Percentiles rank a stretch among this genome's conserved stretches.
phyloP scores from a whole-genome alignment of 2,329 filamentous ascomycete species.

The Calonectria montana region DNA sequence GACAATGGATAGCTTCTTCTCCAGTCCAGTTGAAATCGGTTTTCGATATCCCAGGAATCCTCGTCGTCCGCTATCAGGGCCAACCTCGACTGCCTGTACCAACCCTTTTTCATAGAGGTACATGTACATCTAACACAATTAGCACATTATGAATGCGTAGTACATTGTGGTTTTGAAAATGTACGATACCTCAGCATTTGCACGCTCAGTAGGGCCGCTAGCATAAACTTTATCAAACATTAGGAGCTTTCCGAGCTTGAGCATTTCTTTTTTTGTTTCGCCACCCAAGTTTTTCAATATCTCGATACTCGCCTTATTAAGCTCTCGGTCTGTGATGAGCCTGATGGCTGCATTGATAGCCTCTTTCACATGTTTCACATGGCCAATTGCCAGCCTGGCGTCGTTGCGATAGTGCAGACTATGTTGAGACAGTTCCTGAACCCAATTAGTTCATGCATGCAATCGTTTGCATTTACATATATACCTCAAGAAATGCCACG shows the following conservation, averaged over 20 bases:
- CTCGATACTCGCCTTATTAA: no score
- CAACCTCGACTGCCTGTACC: background rate
- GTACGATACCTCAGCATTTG: no score
- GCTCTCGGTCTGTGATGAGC: background rate
- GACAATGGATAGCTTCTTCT: background rate
- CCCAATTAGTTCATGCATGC: no score
- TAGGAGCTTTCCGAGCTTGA: background rate
- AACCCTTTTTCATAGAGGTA: background rate
- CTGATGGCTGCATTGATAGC: background rate
- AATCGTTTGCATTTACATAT: background rate
- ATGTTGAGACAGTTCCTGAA: background rate
- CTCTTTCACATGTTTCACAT: background rate
- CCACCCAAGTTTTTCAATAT: no score
- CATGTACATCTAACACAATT: background rate
- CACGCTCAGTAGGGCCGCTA: no score
- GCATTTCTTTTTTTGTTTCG: background rate
- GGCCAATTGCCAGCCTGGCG: no score
- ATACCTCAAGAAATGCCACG: background rate
- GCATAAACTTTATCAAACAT: background rate
- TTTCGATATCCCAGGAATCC: background rate
- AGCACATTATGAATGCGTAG: no score
- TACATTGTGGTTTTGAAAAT: no score
- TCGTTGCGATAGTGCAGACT: background rate
- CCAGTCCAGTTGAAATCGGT: background rate
- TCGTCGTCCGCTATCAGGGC: background rate